These are phyloP conservation scores for Aristolochia contorta DNA, from an alignment of 164 flowering plant species.

Conservation along the genomic window DNA sequence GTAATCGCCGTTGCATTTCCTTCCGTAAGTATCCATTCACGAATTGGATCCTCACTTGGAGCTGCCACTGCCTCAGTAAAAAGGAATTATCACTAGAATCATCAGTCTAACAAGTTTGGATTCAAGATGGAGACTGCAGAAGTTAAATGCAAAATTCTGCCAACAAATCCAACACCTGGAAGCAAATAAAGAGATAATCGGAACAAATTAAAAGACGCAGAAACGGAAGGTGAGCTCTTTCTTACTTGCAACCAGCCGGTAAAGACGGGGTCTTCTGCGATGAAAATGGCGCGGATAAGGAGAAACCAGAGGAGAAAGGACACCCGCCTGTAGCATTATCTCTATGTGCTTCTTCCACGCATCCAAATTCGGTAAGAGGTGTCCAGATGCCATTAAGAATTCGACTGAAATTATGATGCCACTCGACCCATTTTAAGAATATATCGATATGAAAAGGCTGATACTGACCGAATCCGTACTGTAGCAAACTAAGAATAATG, in stretches of 20 bases:
- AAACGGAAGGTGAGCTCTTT: background rate
- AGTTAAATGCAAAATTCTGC: background rate
- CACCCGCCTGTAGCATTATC: slow-evolving; percentile 28
- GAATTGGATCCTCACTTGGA: slow-evolving; percentile 66
- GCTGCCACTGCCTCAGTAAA: slow-evolving; percentile 44
- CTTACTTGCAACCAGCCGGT: slow-evolving; percentile 24
- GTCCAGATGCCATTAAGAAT: no score
- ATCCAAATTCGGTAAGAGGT: no score
- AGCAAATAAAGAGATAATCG: background rate
- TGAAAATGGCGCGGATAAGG: slow-evolving; percentile 13
- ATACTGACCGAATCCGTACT: no score
- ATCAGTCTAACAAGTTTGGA: background rate
- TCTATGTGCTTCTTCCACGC: background rate
- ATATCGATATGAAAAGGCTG: no score
- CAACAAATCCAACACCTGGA: no score
- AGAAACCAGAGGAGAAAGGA: slow-evolving; percentile 9
- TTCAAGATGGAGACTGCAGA: background rate
- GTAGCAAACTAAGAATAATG: no score
- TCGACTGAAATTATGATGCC: no score
- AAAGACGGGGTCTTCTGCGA: slow-evolving; percentile 12
- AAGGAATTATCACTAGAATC: background rate
- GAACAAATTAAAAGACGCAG: background rate
- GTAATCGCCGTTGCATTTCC: slow-evolving; percentile 82
- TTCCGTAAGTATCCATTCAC: slow-evolving; percentile 83
- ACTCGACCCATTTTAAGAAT: no score